A percentile compares a stretch with the other conserved stretches of the same genome.
Conservation (phyloP, 1,139 yeast species). For the Taphrina populina region DNA sequence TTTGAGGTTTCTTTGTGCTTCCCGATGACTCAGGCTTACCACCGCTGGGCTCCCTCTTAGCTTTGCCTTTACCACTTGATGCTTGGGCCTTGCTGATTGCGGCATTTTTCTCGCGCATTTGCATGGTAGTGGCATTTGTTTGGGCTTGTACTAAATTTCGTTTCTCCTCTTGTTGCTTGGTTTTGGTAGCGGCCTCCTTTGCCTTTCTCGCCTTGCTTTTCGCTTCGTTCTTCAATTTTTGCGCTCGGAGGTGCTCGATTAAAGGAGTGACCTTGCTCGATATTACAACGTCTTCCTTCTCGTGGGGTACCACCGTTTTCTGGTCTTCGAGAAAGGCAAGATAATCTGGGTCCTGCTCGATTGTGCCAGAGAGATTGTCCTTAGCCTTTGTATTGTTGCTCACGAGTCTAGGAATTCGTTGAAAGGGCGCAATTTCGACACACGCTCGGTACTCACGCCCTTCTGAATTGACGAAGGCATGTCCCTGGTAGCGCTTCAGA, state of each 20-base stretch:
- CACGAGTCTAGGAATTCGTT: slow-evolving; percentile 35
- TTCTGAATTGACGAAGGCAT: slow-evolving; percentile 30
- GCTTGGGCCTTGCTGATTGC: background rate
- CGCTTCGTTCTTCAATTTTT: slow-evolving; percentile 32
- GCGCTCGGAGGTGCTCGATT: slow-evolving; percentile 35
- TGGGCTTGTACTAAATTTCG: slow-evolving; percentile 22
- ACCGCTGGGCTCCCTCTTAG: background rate
- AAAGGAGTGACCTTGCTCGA: slow-evolving; percentile 34
- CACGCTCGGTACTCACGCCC: slow-evolving; percentile 35
- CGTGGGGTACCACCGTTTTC: slow-evolving; percentile 19
- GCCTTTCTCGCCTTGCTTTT: slow-evolving; percentile 21
- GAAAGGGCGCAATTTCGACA: slow-evolving; percentile 40
- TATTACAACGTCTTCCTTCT: slow-evolving; percentile 6
- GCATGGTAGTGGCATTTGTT: background rate
- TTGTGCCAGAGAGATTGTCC: slow-evolving; percentile 8
- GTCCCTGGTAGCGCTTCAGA: slow-evolving; percentile 36
- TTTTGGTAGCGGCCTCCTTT: slow-evolving; percentile 11
- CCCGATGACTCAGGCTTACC: background rate
- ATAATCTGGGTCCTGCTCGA: slow-evolving; percentile 37
- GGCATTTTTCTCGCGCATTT: background rate
- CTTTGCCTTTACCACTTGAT: slow-evolving; percentile 2
- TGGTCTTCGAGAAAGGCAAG: slow-evolving; percentile 37
- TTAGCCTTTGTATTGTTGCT: slow-evolving; percentile 1
- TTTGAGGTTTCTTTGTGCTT: background rate
- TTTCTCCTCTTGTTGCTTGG: slow-evolving; percentile 35